Evolutionary conservation across 495 filamentous ascomycete species (phyloP), one percentile per base, ranked within the genome.

Genomic region (Penicillium salamii): DNA sequence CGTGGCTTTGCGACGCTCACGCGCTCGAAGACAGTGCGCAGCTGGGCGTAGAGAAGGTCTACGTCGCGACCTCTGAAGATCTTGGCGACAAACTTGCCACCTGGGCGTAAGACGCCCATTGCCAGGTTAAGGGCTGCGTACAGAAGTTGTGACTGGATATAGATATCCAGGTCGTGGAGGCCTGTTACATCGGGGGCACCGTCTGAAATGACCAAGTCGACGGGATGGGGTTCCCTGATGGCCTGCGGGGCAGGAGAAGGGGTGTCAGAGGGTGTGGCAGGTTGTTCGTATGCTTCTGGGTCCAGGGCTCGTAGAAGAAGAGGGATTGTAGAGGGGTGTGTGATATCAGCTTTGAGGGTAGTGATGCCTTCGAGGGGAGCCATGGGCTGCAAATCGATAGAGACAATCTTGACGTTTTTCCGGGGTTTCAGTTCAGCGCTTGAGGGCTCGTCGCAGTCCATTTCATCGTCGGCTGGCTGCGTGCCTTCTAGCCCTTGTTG

Each of bases 161-260:
- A 97, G 58, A 97, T 97, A 66, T 98, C 93, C 7, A 98, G 78
- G 68, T 98, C 93, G 65, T 98, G 93, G 3, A 98, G 75, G 18
- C 93, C 93, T 0, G 93, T 98, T 31, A 97, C 95, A 62, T 98
- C 93, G 7, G 93, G 93, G 1, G 93, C 93, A 31, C 93, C 93
- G 56, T 98, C 93, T 41, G 88, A 93, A 45, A 98, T 79, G 23
- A 98, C 92, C 4, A 98, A 81, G 58, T 96, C 90, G 18, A 96
- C 90, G 0, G 84, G 89, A 47, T 90, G 82, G 12, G 78, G 74
- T 52, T 77, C 71, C 40, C 72, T 64, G n/a, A 75, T 63, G 2
- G 68, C 65, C 29, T 66, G 53, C 4, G 78, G 68, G 17, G 21
- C 42, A 9, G 49, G 29, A 7, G 55, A 51, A 33, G 37, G n/a